Base-by-base conservation (phyloP, 148 eudicot genomes). In the Cornus florida region DNA sequence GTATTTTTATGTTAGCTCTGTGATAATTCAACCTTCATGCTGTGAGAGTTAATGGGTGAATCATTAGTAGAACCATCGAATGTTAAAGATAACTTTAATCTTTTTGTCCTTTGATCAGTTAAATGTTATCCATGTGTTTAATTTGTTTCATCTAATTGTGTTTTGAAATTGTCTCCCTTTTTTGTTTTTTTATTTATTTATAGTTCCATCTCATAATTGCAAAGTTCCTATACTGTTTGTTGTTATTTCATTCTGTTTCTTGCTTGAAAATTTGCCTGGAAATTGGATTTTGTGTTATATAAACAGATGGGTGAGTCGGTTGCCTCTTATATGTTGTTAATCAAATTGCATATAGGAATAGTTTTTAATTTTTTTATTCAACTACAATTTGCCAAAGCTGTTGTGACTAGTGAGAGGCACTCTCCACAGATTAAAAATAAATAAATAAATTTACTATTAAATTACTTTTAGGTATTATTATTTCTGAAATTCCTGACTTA, bases 231-330 rank as follows among this genome's bases (percentile, higher is more conserved):
- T 48, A 66, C 13, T 22, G 48, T 53, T 64, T 69, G 62, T 53
- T n/a, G 68, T 33, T 43, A 41, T 70, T 56, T 62, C 38, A 23
- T 31, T 82, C 19, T 17, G 67, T 76, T 57, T 71, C 78, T 23
- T 77, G 87, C 31, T 70, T 77, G 78, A 57, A 62, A 50, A 60
- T 56, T 53, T 70, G 12, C 14, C 20, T 73, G 53, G n/a, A 59
- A 53, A 46, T 81, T 74, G 78, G 77, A 75, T 74, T 76, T 77
- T 82, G 71, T 85, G 75, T 79, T 31, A 3, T 82, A 65, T 70
- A 72, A 41, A 67, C 95, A 96, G 99, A 96, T 89, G 97, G 91
- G 87, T 68, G 92, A 87, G 60, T 80, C 96, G 28, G 69, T 76
- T 43, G 70, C 75, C 62, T 74, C 81, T 74, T n/a, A n/a, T n/a